Evolutionary conservation across 2,329 filamentous ascomycete genomes (phyloP).

Genomic region (Endoconidiophora laricicola): DNA sequence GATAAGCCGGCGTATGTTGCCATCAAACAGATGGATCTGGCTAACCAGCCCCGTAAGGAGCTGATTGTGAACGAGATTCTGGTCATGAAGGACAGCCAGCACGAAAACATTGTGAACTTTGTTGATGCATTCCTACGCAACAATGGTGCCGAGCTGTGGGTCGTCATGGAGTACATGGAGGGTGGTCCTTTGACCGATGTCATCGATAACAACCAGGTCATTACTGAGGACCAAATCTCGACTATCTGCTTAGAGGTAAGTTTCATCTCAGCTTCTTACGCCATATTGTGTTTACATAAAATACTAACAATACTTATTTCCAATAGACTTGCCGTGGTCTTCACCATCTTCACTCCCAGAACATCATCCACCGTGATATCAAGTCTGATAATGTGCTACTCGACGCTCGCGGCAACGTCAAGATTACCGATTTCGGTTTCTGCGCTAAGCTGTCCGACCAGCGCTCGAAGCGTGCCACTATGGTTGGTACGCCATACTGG

Average conservation of each 20-base stretch:
- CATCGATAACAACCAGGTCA: conserved; percentile 90
- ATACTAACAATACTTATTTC: conserved; percentile 1
- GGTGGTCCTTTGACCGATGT: conserved; percentile 94
- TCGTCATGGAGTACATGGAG: conserved; percentile 99
- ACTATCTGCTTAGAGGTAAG: conserved; percentile 87
- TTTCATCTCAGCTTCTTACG: conserved; percentile 7
- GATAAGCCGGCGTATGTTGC: conserved; percentile 56
- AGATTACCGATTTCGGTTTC: conserved; percentile 98
- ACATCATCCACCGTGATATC: conserved; percentile 97
- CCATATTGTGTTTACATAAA: conserved; percentile 14
- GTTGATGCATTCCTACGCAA: conserved; percentile 92
- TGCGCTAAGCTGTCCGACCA: conserved; percentile 95
- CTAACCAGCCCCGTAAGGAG: conserved; percentile 92
- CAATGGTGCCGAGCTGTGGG: conserved; percentile 91
- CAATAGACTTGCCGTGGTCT: conserved; percentile 81
- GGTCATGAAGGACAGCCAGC: conserved; percentile 98
- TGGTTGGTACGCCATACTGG: conserved; percentile 99
- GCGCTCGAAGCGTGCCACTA: conserved; percentile 92
- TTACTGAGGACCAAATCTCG: conserved; percentile 92
- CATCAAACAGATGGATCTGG: conserved; percentile 99
- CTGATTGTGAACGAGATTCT: conserved; percentile 99
- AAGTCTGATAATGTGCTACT: conserved; percentile 98
- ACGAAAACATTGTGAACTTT: conserved; percentile 98
- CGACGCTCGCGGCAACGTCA: conserved; percentile 87
- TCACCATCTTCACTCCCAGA: conserved; percentile 85